Evolutionary conservation across 2,329 filamentous ascomycete species (phyloP).

Genomic region (Colletotrichum camelliae): DNA sequence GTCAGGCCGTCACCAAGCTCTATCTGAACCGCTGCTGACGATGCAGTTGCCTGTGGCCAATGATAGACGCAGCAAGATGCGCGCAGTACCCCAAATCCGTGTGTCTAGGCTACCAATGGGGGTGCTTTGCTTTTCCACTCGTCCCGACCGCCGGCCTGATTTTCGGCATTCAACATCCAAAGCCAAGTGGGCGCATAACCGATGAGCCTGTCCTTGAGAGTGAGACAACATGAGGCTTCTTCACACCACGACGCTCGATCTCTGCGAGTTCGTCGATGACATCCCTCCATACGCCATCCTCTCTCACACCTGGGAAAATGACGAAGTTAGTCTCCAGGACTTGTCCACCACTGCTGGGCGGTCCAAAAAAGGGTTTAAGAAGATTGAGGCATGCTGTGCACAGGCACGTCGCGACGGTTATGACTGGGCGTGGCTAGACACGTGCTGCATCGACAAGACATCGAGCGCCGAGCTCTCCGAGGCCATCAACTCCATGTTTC

Average conservation of each 20-base stretch:
- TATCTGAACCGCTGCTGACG: background rate
- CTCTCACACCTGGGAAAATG: conserved; percentile 34
- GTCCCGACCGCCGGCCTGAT: background rate
- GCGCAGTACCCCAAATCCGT: background rate
- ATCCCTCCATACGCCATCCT: conserved; percentile 34
- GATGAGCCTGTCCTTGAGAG: background rate
- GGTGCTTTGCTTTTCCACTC: background rate
- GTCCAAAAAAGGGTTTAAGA: conserved; percentile 20
- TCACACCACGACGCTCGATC: conserved; percentile 20
- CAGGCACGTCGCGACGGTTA: conserved; percentile 25
- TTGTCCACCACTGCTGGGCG: background rate
- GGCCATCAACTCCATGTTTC: conserved; percentile 27
- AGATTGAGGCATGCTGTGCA: conserved; percentile 25
- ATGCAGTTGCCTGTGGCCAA: background rate
- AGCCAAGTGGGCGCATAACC: background rate
- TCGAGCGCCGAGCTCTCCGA: conserved; percentile 31
- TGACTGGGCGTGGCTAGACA: conserved; percentile 33
- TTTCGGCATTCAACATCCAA: background rate
- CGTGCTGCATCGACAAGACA: conserved; percentile 35
- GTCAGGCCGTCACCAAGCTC: background rate
- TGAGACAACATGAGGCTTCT: conserved; percentile 28
- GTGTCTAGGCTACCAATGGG: background rate
- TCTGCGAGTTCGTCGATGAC: conserved; percentile 26
- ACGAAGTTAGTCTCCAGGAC: conserved; percentile 30
- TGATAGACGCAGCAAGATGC: background rate